Evolutionary conservation across 2,329 filamentous ascomycete species (phyloP), one percentile per base, ranked within the genome.

Genomic region (Aspergillus sclerotialis): DNA sequence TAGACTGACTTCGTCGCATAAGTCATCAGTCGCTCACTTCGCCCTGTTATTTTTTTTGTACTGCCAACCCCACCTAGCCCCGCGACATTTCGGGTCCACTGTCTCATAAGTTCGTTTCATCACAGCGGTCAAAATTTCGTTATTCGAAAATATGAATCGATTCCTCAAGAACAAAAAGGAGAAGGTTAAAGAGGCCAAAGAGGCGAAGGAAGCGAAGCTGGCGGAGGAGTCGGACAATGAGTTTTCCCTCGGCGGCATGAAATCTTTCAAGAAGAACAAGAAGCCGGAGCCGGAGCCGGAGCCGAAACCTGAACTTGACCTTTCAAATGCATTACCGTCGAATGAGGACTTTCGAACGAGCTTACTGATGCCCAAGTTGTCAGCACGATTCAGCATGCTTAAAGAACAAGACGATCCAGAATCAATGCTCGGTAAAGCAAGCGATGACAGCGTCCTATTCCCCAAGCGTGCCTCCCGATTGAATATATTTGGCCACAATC

Each of bases 381-480:
- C 90, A 0, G 87, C 89, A 9, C 80, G 92, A 5, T 98, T 98
- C 60, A 96, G 90, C 48, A 96, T 96, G 90, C 69, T 96, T 19
- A 74, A 87, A 51, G 90, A 95, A 61, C 90, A 95, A 58, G 89
- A 95, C 57, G 88, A 95, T 52, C 90, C 90, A 1, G 82, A 70
- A 42, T 90, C 87, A 2, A 84, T 88, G 58, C 74, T 95, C 19
- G 90, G 90, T 38, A 95, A 96, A 61, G 90, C 90, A 11, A 92
- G 84, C 60, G 90, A 96, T 55, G 90, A 95, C 61, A 95, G 89
- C 47, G 89, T 96, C 3, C 65, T 96, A 13, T 84, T 79, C 43
- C 84, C 84, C 3, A 89, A 86, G 52, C 76, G 87, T 35, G 81
- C 84, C 44, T 94, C 89, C 1, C 77, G 83, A 38, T 64, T 93